Evolutionary conservation across 2,329 filamentous ascomycete genomes (phyloP), one percentile per base, ranked within the genome.

Genomic region (Dactylonectria estremocensis): DNA sequence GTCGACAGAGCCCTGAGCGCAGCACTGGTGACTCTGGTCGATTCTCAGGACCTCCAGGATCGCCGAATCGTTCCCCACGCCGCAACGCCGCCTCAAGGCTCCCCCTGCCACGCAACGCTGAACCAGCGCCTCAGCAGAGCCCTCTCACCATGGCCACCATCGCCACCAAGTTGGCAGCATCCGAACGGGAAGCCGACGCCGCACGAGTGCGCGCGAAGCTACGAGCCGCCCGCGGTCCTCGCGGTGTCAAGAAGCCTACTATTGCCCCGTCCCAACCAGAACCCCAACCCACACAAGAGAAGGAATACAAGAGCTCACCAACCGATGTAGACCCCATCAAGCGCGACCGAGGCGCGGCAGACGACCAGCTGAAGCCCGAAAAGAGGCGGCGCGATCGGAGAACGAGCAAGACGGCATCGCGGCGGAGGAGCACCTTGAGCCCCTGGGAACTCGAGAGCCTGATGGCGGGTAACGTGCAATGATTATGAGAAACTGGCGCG

Each of bases 401-500:
- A 77, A 84, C 79, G 74, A 90, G 77, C 79, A 91, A 83, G 82
- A 83, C 79, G 9, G 85, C 89, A 3, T 91, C 87, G 67, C 84
- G 92, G 76, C 86, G 93, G 76, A 87, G 93, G 78, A 94, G 92
- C 75, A 95, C 93, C 20, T 82, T 95, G 35, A 94, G 89, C 74
- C 90, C 92, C 3, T 92, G 91, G 85, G 93, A 95, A 80, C 80
- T 95, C 76, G 88, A 93, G 80, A 89, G 87, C 50, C 77, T 93
- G 77, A 91, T 91, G 59, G 72, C 81, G 3, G 86, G 86, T 6
- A 75, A 73, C 75, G 65, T 89, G 85, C 66, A 86, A 83, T 79
- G 65, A 74, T 69, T 31, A 49, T 61, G 37, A 45, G 58, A 10
- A 14, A 35, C 45, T 20, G 45, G 33, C 24, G 22, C 28, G 37